These are phyloP conservation scores for Candida pseudoglaebosa DNA, from an alignment of 805 yeast genomes.

Conservation along the genomic window DNA sequence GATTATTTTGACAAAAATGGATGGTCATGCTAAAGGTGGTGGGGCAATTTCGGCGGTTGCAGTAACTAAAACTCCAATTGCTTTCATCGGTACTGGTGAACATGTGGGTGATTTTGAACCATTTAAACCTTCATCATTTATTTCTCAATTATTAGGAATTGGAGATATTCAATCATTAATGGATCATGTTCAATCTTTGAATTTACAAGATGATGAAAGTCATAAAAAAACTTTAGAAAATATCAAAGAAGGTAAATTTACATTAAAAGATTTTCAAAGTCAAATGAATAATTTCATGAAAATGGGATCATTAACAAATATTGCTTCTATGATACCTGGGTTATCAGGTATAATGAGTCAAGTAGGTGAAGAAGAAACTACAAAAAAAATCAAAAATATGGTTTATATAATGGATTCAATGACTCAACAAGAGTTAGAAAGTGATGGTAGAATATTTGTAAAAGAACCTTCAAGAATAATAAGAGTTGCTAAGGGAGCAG, in stretches of 20 bases:
- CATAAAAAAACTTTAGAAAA: conserved; percentile 90
- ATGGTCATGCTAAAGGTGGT: conserved; percentile 99
- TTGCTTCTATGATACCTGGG: conserved; percentile 94
- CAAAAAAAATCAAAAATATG: conserved; percentile 80
- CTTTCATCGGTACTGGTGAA: conserved; percentile 97
- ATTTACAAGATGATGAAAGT: conserved; percentile 59
- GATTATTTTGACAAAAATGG: conserved; percentile 92
- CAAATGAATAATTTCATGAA: conserved; percentile 94
- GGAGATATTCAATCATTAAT: conserved; percentile 92
- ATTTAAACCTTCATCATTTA: conserved; percentile 83
- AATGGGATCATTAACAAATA: conserved; percentile 94
- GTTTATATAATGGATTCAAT: conserved; percentile 91
- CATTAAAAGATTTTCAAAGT: conserved; percentile 84
- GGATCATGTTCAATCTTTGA: conserved; percentile 88
- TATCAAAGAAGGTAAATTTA: conserved; percentile 91
- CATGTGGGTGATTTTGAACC: conserved; percentile 90
- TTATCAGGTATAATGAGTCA: conserved; percentile 78
- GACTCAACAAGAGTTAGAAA: conserved; percentile 87
- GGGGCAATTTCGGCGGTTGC: conserved; percentile 99
- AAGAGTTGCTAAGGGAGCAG: conserved; percentile 92
- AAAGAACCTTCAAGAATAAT: conserved; percentile 82
- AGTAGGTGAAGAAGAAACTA: conserved; percentile 88
- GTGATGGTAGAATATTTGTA: conserved; percentile 78
- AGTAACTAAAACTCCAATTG: conserved; percentile 90
- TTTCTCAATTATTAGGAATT: conserved; percentile 89